Evolutionary conservation across 352 stramenopile species (phyloP).

Genomic region (Pythium pyrilobum): DNA sequence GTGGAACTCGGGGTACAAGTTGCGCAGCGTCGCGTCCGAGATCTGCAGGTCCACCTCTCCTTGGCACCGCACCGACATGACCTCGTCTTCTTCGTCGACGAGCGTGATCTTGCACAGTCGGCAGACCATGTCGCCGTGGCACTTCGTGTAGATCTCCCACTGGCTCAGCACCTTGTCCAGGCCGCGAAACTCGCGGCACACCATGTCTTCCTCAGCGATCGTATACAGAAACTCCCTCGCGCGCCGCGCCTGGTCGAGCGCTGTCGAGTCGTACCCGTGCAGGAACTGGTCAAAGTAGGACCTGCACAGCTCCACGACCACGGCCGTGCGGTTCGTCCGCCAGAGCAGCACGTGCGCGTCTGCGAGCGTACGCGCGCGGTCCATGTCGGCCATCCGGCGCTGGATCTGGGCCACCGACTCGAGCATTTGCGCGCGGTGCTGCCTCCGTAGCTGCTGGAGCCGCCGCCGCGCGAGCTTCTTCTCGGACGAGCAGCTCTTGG

Average conservation of each 20-base stretch:
- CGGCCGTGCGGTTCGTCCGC: slow-evolving; percentile 34
- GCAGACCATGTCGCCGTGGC: slow-evolving; percentile 33
- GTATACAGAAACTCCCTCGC: slow-evolving; percentile 28
- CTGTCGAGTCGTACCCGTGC: slow-evolving; percentile 30
- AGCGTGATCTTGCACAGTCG: slow-evolving; percentile 23
- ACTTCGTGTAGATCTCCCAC: slow-evolving; percentile 56
- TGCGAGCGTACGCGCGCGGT: slow-evolving; percentile 32
- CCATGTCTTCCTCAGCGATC: slow-evolving; percentile 26
- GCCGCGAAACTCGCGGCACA: slow-evolving; percentile 47
- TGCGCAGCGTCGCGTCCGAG: slow-evolving; percentile 34
- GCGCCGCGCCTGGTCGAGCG: background rate
- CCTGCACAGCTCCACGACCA: slow-evolving; percentile 31
- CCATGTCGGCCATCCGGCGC: slow-evolving; percentile 26
- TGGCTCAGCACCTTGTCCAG: slow-evolving; percentile 35
- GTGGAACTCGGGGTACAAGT: slow-evolving; percentile 44
- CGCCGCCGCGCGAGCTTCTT: slow-evolving; percentile 15
- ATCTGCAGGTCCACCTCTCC: slow-evolving; percentile 35
- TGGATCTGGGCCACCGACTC: slow-evolving; percentile 33
- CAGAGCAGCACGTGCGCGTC: slow-evolving; percentile 35
- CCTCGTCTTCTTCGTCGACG: slow-evolving; percentile 28
- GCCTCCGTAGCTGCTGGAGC: background rate
- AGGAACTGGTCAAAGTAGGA: slow-evolving; percentile 46
- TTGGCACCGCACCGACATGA: slow-evolving; percentile 31
- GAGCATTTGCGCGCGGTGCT: slow-evolving; percentile 12
- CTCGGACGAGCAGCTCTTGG: slow-evolving; percentile 28